phyloP scores from a whole-genome alignment of 129 eudicot species.

The Cynara cardunculus region DNA sequence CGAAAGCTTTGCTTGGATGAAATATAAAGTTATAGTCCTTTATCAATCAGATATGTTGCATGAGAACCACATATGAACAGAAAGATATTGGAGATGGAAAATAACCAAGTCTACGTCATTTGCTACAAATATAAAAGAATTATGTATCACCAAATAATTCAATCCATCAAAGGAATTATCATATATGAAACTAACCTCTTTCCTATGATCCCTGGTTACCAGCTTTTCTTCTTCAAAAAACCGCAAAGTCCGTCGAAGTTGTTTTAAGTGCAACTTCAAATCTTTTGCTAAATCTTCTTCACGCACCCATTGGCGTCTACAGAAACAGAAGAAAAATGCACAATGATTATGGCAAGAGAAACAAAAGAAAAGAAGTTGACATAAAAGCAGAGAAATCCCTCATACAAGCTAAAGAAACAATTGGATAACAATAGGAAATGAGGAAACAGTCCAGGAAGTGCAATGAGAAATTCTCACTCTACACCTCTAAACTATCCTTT shows the following conservation, averaged over 20 bases:
- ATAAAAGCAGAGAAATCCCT: not conserved
- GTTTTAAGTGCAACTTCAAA: conserved; percentile 84
- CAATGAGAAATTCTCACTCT: not conserved
- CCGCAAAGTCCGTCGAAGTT: conserved; percentile 83
- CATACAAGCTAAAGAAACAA: not conserved
- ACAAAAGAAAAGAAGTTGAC: not conserved
- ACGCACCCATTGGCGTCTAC: conserved; percentile 93
- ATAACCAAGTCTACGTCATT: not conserved
- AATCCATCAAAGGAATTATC: not conserved
- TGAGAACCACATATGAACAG: not conserved
- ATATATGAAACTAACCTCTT: conserved; percentile 57
- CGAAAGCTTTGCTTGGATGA: not conserved
- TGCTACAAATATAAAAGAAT: not conserved
- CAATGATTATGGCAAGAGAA: not conserved
- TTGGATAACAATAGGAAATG: not conserved
- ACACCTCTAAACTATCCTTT: not conserved
- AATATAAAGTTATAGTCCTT: not conserved
- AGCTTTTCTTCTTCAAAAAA: conserved; percentile 95
- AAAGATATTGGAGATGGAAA: not conserved
- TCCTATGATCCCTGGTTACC: conserved; percentile 84
- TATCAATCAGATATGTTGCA: not conserved
- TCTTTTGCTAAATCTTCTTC: conserved; percentile 99
- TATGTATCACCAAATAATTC: not conserved
- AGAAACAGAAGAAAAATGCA: conserved; percentile 5
- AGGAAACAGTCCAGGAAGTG: not conserved